A percentile compares a stretch with the other conserved stretches of the same genome.
These are phyloP conservation scores for Pseudonitzschia delicatissima DNA, from an alignment of 108 stramenopile genomes.

Conservation along the genomic window DNA sequence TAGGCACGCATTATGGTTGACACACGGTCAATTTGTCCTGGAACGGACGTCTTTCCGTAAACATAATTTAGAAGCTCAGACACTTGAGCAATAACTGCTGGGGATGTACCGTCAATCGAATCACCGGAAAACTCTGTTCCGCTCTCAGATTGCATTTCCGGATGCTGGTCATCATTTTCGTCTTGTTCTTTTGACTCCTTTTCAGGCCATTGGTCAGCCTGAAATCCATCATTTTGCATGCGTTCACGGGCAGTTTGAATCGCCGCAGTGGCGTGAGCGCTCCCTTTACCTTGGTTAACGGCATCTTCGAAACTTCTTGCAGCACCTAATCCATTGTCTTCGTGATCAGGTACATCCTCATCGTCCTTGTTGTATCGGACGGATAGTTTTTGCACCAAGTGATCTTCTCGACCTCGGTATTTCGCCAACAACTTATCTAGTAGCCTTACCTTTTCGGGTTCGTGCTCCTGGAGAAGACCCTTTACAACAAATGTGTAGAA, in stretches of 20 bases:
- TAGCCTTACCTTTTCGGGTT: conserved; percentile 84
- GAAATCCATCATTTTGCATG: conserved; percentile 27
- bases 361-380: conserved; percentile 75
- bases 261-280: conserved; percentile 29
- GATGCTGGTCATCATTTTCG: conserved; percentile 32
- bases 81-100: conserved; percentile 89
- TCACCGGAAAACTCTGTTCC: conserved; percentile 59
- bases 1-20: conserved; percentile 90
- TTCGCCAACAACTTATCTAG: conserved; percentile 84
- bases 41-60: conserved; percentile 87
- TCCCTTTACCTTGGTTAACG: conserved; percentile 55
- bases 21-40: conserved; percentile 88
- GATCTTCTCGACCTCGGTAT: conserved; percentile 81
- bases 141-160: conserved; percentile 34
- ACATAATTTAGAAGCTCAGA: conserved; percentile 88
- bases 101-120: conserved; percentile 82
- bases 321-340: conserved; percentile 15
- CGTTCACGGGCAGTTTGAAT: conserved; percentile 40
- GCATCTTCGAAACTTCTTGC: conserved; percentile 52
- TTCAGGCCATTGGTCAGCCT: conserved; percentile 42
- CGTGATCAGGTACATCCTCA: conserved; percentile 12
- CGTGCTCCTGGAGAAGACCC: conserved; percentile 65
- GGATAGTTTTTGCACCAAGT: conserved; percentile 77
- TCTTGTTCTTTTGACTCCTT: conserved; percentile 47
- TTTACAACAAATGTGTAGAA: conserved; percentile 81